Conservation (phyloP, 176 grass and related monocot species). For the Cenchrus purpureus region DNA sequence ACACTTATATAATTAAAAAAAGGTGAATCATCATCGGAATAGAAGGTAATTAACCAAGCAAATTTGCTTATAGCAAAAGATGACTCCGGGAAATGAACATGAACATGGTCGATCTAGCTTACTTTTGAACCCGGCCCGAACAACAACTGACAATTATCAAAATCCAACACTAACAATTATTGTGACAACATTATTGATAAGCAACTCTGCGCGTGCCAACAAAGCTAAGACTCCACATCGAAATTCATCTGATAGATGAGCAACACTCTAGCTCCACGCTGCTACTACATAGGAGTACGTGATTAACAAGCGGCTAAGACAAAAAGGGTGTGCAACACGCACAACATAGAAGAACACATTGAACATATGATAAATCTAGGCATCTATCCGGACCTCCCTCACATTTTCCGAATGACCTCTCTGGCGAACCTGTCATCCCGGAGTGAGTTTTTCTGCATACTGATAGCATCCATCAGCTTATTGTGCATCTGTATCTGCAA, state of each 20-base stretch:
- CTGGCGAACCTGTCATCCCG: neutral
- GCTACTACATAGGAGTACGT: too few species aligned
- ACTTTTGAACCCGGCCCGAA: neutral
- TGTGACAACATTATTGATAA: neutral
- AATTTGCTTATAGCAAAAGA: neutral
- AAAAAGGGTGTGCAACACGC: neutral
- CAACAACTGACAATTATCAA: neutral
- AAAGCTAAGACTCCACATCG: neutral
- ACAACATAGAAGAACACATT: too few species aligned
- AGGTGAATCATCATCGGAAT: neutral
- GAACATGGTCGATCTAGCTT: too few species aligned
- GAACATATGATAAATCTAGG: too few species aligned
- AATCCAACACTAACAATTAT: neutral
- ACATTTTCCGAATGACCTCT: neutral
- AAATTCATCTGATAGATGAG: neutral
- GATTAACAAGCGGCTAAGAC: neutral
- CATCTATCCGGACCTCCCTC: neutral
- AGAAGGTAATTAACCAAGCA: neutral
- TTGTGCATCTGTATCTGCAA: slow-evolving; percentile 19
- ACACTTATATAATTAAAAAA: too few species aligned
- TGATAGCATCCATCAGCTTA: neutral
- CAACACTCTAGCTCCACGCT: neutral
- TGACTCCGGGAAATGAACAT: neutral
- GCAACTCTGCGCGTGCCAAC: neutral
- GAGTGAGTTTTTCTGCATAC: neutral